phyloP scores from a whole-genome alignment of 768 basidiomycete genomes.

The Austroboletus festivus region DNA sequence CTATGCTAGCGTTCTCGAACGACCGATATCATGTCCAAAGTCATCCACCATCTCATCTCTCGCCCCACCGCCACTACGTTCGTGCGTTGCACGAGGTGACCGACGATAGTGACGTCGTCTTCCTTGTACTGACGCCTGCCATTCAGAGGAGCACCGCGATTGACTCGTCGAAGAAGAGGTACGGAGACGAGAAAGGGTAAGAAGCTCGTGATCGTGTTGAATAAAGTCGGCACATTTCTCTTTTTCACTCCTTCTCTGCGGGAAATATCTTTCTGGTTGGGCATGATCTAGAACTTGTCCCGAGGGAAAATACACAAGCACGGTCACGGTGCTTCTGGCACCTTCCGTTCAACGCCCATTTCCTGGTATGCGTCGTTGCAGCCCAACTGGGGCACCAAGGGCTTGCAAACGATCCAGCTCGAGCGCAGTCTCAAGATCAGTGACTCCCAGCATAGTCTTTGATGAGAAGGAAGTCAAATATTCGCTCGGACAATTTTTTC shows the following conservation, averaged over 20 bases:
- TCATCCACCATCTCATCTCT: constrained; percentile 31
- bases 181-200: constrained; percentile 84
- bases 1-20: constrained; percentile 43
- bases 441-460: constrained; percentile 97
- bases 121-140: constrained; percentile 92
- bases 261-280: not conserved
- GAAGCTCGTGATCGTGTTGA: constrained; percentile 89
- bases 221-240: constrained; percentile 64
- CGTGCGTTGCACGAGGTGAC: constrained; percentile 87
- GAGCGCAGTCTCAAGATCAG: constrained; percentile 91
- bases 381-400: constrained; percentile 93
- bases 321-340: constrained; percentile 94
- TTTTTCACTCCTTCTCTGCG: not conserved
- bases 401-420: constrained; percentile 85
- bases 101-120: constrained; percentile 86
- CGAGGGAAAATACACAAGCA: constrained; percentile 78
- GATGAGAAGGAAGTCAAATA: constrained; percentile 68
- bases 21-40: constrained; percentile 4
- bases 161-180: constrained; percentile 94
- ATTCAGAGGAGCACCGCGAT: constrained; percentile 92
- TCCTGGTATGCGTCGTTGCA: constrained; percentile 86
- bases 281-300: constrained; percentile 70
- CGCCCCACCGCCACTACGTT: constrained; percentile 56
- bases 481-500: too few relatives aligned
- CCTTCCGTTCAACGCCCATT: not conserved